Percentiles rank a stretch among this genome's conserved stretches.
Conservation (phyloP, 176 grass and related monocot genomes). For the Carex littledalei region DNA sequence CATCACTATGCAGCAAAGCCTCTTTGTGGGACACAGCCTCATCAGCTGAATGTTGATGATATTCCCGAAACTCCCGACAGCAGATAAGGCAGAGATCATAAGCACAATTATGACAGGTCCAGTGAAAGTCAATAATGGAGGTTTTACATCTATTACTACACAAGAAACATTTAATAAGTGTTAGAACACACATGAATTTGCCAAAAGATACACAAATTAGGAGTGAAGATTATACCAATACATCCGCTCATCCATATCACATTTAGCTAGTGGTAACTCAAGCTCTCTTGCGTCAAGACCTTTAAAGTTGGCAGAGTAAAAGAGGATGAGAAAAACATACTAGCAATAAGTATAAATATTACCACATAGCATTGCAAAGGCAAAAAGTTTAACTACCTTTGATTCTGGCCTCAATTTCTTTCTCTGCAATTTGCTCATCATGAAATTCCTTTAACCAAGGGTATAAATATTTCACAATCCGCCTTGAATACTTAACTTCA, state of each 20-base stretch:
- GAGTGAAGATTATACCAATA: conserved; percentile 47
- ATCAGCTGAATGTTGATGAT: neutral
- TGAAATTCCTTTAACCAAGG: conserved; percentile 63
- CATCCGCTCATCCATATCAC: conserved; percentile 33
- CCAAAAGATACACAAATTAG: neutral
- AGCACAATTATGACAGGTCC: conserved; percentile 51
- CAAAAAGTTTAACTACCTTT: conserved; percentile 33
- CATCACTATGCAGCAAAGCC: neutral
- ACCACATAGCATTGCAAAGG: neutral
- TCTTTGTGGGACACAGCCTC: neutral
- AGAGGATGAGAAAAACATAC: neutral
- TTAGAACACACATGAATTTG: conserved; percentile 23
- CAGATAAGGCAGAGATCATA: conserved; percentile 72
- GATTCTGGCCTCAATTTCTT: conserved; percentile 47
- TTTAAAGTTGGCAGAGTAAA: conserved; percentile 17
- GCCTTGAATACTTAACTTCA: conserved; percentile 23
- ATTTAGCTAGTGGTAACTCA: conserved; percentile 26
- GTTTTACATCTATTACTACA: conserved; percentile 69
- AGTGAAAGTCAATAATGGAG: conserved; percentile 77
- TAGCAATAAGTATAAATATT: neutral
- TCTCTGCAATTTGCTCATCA: conserved; percentile 57
- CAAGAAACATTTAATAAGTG: neutral
- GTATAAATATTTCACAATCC: conserved; percentile 29
- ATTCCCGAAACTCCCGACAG: conserved; percentile 53
- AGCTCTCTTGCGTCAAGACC: conserved; percentile 28